These are phyloP conservation scores for Coemansia sp. DNA, from an alignment of 192 early-diverging fungal species.

Conservation along the genomic window DNA sequence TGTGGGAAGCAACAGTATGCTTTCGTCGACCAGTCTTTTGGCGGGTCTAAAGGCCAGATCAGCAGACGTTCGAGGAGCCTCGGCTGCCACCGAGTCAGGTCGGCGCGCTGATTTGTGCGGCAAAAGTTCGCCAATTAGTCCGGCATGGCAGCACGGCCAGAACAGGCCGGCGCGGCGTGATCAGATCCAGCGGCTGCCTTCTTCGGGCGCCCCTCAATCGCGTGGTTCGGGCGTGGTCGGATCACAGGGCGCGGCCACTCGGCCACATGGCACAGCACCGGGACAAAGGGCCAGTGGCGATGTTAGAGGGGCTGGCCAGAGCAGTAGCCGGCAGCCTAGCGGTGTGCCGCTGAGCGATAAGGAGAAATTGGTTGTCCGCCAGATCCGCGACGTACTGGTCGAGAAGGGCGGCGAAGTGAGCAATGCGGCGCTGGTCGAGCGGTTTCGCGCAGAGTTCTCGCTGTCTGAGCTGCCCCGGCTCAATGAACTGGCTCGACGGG, in stretches of 20 bases:
- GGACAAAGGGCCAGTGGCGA: neutral
- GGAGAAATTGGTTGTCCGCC: conserved; percentile 16
- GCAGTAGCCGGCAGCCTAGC: neutral
- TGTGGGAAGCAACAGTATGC: neutral
- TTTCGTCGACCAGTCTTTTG: conserved; percentile 32
- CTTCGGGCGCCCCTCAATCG: neutral
- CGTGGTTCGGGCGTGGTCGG: neutral
- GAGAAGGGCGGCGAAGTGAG: conserved; percentile 34
- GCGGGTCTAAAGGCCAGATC: conserved; percentile 26
- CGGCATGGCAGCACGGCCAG: neutral
- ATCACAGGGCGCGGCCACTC: conserved; percentile 10
- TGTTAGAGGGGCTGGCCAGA: neutral
- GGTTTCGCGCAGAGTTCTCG: conserved; percentile 22
- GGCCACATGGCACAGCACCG: conserved; percentile 11
- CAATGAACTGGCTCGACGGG: conserved; percentile 20
- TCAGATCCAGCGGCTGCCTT: conserved; percentile 13
- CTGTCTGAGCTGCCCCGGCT: conserved; percentile 25
- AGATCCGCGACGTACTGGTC: conserved; percentile 23
- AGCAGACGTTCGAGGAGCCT: neutral
- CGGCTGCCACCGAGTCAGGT: conserved; percentile 12
- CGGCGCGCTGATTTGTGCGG: conserved; percentile 9
- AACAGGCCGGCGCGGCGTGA: conserved; percentile 1
- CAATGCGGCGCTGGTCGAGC: conserved; percentile 24
- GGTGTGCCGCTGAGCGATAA: neutral
- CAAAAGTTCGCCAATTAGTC: conserved; percentile 5